Base-by-base conservation (phyloP, 768 basidiomycete genomes). In the Gautieria morchelliformis region DNA sequence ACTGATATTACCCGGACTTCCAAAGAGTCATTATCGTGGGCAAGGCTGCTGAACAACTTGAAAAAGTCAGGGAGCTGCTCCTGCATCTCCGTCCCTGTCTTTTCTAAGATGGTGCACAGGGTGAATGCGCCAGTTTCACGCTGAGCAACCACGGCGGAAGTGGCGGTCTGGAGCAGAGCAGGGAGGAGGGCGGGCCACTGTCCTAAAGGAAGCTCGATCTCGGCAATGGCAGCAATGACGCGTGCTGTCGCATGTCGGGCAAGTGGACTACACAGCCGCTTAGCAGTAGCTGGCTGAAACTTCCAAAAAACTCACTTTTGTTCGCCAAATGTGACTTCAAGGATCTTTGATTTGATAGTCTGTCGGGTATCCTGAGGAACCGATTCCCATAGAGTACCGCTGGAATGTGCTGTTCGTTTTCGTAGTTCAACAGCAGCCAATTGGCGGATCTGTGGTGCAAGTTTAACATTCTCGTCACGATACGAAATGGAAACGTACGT, bases 391-490 rank as follows among this genome's bases (percentile, higher is more conserved):
- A 94, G 71, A 67, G 79, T 82, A 51, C 87, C 88, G 63, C 86
- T 89, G 64, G 85, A 85, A 67, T 83, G 80, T 27, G 78, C 69
- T 59, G 97, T 82, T 58, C 95, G 89, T 77, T 99, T 99, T 64
- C 95, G 81, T 68, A 97, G 78, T 73, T 99, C 96, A 56, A 97
- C 93, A 8, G 94, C 93, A 49, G 94, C 91, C 20, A 99, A 80
- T 82, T 99, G 96, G 60, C 93, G 89, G 61, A 97, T 84, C 94
- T 99, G 66, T 52, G 24, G 12, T 1, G 51, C 17, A 48, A 20
- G 22, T 33, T 32, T 48, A 19, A 20, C 11, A 48, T 8, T n/a
- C 54, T 42, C 44, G 50, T 50, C 35, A 35, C 53, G 50, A 61
- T 52, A 32, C 52, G 33, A 58, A 11, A 22, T 42, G 47, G 30